Evolutionary conservation across 108 stramenopile genomes (phyloP).

Genomic region (Seminavis robusta): DNA sequence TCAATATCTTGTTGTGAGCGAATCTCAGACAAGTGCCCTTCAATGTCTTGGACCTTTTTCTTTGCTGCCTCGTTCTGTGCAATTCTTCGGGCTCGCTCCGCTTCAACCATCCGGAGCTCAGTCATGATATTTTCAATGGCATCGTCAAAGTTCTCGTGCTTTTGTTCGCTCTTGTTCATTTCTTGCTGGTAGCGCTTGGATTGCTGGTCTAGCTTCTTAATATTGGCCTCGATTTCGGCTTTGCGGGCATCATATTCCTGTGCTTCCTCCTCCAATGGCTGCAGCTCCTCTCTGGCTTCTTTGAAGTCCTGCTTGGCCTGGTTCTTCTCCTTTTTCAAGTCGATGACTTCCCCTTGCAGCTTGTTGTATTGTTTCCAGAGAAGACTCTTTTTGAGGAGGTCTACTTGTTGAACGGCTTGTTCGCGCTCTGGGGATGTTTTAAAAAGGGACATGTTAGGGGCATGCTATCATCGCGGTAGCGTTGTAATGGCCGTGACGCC

Average conservation of each 20-base stretch:
- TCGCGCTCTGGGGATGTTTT: too few relatives aligned
- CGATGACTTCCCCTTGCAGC: conserved; percentile 24
- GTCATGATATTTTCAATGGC: conserved; percentile 44
- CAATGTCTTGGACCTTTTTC: background rate
- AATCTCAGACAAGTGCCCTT: too few relatives aligned
- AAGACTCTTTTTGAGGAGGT: conserved; percentile 58
- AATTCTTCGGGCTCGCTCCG: conserved; percentile 11
- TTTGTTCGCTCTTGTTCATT: conserved; percentile 45
- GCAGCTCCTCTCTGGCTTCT: conserved; percentile 28
- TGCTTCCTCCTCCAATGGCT: conserved; percentile 47
- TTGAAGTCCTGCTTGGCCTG: conserved; percentile 33
- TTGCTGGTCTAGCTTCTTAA: conserved; percentile 26
- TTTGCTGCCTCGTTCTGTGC: conserved; percentile 16
- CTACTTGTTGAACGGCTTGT: conserved; percentile 39
- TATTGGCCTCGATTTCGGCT: conserved; percentile 17
- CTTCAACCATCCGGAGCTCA: conserved; percentile 40
- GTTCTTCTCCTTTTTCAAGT: conserved; percentile 42
- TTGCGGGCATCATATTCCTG: conserved; percentile 21
- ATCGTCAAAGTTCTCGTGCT: conserved; percentile 52
- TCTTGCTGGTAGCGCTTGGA: conserved; percentile 31
- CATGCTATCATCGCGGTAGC: too few relatives aligned
- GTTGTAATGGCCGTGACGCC: too few relatives aligned
- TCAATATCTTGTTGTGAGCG: too few relatives aligned
- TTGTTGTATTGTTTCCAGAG: conserved; percentile 69
- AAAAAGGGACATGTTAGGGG: too few relatives aligned